Evolutionary conservation across 768 basidiomycete species (phyloP).

Genomic region (Lactarius hengduanensis): DNA sequence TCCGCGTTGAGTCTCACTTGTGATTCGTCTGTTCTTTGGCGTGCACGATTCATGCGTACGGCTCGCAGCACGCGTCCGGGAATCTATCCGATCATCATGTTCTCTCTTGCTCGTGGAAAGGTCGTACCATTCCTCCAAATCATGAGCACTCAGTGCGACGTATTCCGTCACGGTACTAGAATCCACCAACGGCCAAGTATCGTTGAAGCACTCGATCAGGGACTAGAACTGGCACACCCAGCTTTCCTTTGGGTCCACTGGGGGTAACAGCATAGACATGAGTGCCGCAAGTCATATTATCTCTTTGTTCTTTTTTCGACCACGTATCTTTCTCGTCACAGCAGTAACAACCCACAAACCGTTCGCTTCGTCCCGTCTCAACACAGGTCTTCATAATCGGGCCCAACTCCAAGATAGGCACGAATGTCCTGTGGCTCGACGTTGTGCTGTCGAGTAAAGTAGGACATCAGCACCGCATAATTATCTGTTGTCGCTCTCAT

Average conservation of each 20-base stretch:
- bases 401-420: constrained; percentile 61
- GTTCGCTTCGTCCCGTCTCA: constrained; percentile 26
- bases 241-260: not conserved
- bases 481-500: constrained; percentile 50
- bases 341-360: not conserved
- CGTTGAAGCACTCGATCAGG: not conserved
- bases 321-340: not conserved
- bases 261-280: too few species aligned
- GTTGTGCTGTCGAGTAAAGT: constrained; percentile 64
- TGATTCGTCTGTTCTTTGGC: too few species aligned
- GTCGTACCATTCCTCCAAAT: not conserved
- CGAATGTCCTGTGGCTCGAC: constrained; percentile 63
- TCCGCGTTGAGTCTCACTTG: too few species aligned
- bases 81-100: constrained; percentile 15
- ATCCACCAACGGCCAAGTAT: not conserved
- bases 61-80: too few species aligned
- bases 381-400: constrained; percentile 76
- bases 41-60: too few species aligned
- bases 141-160: not conserved
- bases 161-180: not conserved
- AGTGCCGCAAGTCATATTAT: not conserved
- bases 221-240: not conserved
- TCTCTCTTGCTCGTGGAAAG: not conserved
- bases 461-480: constrained; percentile 58
- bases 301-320: not conserved